Conservation (phyloP, 176 grass and related monocot species). For the Musa schizocarpa region DNA sequence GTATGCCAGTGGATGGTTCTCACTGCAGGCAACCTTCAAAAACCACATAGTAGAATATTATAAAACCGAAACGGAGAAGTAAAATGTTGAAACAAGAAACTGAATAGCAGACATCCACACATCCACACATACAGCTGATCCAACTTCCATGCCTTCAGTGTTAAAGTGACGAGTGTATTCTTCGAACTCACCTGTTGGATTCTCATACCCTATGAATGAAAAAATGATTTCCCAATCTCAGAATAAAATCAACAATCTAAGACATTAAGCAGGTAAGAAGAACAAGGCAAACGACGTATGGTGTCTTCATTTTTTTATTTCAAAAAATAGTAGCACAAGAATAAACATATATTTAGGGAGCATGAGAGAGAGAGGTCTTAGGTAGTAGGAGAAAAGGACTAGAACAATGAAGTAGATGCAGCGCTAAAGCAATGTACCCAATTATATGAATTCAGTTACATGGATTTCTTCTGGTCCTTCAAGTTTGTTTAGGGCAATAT, state of each 20-base stretch:
- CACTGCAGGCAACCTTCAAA: conserved; percentile 59
- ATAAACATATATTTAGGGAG: no score
- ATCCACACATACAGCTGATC: conserved; percentile 44
- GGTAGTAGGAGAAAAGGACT: no score
- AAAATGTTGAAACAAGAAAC: not conserved
- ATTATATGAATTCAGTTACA: no score
- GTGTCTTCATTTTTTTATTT: no score
- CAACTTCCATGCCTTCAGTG: conserved; percentile 61
- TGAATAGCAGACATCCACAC: conserved; percentile 22
- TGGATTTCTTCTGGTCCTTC: no score
- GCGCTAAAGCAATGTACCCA: no score
- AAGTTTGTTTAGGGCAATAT: no score
- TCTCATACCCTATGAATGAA: conserved; percentile 45
- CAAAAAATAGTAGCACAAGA: no score
- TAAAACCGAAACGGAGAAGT: conserved; percentile 14
- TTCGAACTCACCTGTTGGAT: conserved; percentile 33
- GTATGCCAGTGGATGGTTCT: conserved; percentile 75
- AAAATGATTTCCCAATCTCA: not conserved
- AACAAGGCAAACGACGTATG: not conserved
- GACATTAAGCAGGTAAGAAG: not conserved
- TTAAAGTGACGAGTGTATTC: conserved; percentile 59
- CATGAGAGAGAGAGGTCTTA: no score
- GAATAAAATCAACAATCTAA: not conserved
- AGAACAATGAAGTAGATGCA: no score
- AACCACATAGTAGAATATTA: conserved; percentile 15